Percentiles rank a stretch among this genome's conserved stretches.
phyloP scores from a whole-genome alignment of 2,329 filamentous ascomycete genomes.

The Fusarium anguioides region DNA sequence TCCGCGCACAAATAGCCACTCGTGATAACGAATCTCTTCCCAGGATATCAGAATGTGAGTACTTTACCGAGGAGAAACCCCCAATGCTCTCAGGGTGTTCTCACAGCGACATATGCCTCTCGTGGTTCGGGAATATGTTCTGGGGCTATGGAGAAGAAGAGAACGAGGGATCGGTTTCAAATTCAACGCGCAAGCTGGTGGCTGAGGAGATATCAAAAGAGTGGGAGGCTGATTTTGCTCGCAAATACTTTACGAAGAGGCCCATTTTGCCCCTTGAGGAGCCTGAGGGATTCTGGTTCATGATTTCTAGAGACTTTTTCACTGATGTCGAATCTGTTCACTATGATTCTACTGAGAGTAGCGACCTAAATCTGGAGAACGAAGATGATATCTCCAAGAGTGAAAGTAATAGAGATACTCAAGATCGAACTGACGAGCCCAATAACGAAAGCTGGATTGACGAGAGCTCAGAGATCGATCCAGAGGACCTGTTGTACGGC shows the following conservation, averaged over 20 bases:
- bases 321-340: background rate
- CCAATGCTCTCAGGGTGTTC: slow-evolving; percentile 23
- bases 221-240: slow-evolving; percentile 20
- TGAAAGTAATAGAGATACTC: background rate
- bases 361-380: background rate
- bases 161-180: background rate
- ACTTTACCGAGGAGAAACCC: background rate
- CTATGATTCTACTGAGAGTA: background rate
- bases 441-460: background rate
- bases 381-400: background rate
- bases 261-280: background rate
- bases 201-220: slow-evolving; percentile 11
- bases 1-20: background rate
- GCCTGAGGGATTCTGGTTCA: background rate
- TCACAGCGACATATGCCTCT: slow-evolving; percentile 20
- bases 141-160: background rate
- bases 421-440: background rate
- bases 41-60: background rate
- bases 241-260: slow-evolving; percentile 5
- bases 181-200: background rate
- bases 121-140: slow-evolving; percentile 18
- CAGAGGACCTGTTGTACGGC: slow-evolving; percentile 1
- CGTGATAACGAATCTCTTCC: background rate
- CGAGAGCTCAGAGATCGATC: slow-evolving; percentile 1
- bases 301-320: background rate